A percentile compares a stretch with the other conserved stretches of the same genome.
These are phyloP conservation scores for Hypoxylon sp. DNA, from an alignment of 2,329 filamentous ascomycete species.

Conservation along the genomic window DNA sequence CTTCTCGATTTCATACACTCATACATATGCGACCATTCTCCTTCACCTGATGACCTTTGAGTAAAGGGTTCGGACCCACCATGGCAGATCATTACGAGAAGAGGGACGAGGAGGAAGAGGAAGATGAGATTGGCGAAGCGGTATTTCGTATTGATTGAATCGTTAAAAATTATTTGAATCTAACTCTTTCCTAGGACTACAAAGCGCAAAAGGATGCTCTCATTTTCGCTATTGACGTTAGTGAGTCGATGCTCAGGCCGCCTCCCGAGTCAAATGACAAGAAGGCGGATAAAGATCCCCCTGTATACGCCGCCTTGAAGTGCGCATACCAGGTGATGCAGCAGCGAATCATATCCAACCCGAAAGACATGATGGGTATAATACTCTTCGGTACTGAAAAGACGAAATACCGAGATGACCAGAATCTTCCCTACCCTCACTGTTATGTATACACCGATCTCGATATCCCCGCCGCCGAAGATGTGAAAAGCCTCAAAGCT, in stretches of 20 bases:
- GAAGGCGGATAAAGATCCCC: constrained; percentile 83
- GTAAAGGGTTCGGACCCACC: not conserved
- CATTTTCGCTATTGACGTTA: constrained; percentile 95
- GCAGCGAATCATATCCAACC: constrained; percentile 96
- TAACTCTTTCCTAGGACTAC: constrained; percentile 74
- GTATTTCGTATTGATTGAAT: constrained; percentile 58
- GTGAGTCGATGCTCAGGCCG: constrained; percentile 83
- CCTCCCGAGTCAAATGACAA: constrained; percentile 77
- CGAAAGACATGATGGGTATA: constrained; percentile 97
- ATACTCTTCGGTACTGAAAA: constrained; percentile 91
- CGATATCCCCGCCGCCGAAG: constrained; percentile 86
- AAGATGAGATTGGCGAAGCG: constrained; percentile 76
- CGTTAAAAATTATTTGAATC: not conserved
- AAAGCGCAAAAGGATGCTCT: constrained; percentile 97
- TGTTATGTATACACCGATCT: constrained; percentile 94
- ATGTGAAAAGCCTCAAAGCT: constrained; percentile 83
- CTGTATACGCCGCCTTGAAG: constrained; percentile 87
- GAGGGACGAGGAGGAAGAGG: constrained; percentile 75
- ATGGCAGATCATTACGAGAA: constrained; percentile 62
- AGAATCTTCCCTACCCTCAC: constrained; percentile 80
- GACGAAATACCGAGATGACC: constrained; percentile 81
- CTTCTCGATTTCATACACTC: not conserved
- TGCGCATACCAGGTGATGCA: constrained; percentile 97
- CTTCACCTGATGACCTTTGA: not conserved
- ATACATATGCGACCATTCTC: not conserved